Conservation (phyloP, 1,139 yeast genomes). For the Suhomyces panamericanus region DNA sequence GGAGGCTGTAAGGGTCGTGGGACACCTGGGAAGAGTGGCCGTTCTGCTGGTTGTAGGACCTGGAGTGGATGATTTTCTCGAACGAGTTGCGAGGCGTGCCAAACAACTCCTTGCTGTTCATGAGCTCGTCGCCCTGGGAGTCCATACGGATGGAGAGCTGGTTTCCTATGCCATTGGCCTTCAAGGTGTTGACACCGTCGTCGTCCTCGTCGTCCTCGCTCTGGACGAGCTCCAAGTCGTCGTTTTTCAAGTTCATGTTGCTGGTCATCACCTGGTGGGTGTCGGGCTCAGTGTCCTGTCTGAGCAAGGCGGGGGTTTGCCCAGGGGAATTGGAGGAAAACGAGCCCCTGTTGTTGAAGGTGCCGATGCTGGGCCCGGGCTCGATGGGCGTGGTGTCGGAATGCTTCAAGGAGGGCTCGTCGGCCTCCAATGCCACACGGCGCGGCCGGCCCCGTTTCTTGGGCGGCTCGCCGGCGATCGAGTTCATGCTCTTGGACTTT, state of each 20-base stretch:
- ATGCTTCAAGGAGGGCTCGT: slow-evolving; percentile 31
- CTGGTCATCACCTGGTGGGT: slow-evolving; percentile 38
- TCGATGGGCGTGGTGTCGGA: slow-evolving; percentile 37
- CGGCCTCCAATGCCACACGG: slow-evolving; percentile 31
- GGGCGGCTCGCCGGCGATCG: slow-evolving; percentile 33
- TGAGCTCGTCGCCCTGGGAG: slow-evolving; percentile 34
- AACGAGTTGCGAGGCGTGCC: slow-evolving; percentile 46
- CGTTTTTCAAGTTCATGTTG: slow-evolving; percentile 37
- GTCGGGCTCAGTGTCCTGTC: slow-evolving; percentile 49
- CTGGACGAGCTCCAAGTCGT: slow-evolving; percentile 41
- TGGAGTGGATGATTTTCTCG: slow-evolving; percentile 30
- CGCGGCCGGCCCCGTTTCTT: slow-evolving; percentile 52
- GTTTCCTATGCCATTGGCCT: slow-evolving; percentile 9
- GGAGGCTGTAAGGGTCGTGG: slow-evolving; percentile 23
- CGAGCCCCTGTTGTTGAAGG: slow-evolving; percentile 24
- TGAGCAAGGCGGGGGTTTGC: slow-evolving; percentile 24
- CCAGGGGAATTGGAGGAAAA: slow-evolving; percentile 15
- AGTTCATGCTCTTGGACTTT: slow-evolving; percentile 25
- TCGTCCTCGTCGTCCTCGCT: slow-evolving; percentile 30
- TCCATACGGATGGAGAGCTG: slow-evolving; percentile 12
- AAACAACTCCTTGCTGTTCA: slow-evolving; percentile 45
- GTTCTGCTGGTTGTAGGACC: slow-evolving; percentile 9
- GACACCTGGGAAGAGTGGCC: slow-evolving; percentile 10
- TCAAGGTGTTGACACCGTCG: slow-evolving; percentile 16
- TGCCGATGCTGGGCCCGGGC: slow-evolving; percentile 32